Evolutionary conservation across 2,329 filamentous ascomycete genomes (phyloP).

Genomic region (Penicillium sp.): DNA sequence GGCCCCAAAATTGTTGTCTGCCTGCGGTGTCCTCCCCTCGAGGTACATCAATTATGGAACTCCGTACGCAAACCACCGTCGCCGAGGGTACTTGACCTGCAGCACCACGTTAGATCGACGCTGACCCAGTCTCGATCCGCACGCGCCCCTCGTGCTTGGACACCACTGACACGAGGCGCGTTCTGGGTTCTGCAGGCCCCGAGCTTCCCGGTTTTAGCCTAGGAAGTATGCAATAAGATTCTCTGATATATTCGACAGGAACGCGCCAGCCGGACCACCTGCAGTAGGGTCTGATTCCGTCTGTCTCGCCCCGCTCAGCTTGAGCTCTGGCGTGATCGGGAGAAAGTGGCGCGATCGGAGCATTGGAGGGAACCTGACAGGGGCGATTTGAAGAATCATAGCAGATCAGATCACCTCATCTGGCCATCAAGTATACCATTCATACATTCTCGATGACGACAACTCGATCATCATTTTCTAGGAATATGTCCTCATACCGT

Average conservation of each 20-base stretch:
- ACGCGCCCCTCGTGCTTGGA: neutral
- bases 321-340: neutral
- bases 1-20: neutral
- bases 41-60: neutral
- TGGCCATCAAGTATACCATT: neutral
- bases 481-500: neutral
- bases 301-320: neutral
- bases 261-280: conserved; percentile 1
- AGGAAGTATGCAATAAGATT: too few species aligned
- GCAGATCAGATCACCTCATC: neutral
- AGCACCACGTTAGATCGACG: neutral
- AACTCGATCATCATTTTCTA: neutral
- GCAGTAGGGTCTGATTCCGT: neutral
- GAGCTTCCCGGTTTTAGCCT: neutral
- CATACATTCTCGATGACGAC: neutral
- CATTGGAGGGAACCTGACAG: neutral
- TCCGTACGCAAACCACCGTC: neutral
- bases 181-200: neutral
- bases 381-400: neutral
- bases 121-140: conserved; percentile 1
- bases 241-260: neutral
- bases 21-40: neutral
- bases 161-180: neutral
- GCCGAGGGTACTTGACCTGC: neutral
- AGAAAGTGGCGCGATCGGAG: neutral